Conservation (phyloP, 495 filamentous ascomycete genomes). For the Daldinia caldariorum region DNA sequence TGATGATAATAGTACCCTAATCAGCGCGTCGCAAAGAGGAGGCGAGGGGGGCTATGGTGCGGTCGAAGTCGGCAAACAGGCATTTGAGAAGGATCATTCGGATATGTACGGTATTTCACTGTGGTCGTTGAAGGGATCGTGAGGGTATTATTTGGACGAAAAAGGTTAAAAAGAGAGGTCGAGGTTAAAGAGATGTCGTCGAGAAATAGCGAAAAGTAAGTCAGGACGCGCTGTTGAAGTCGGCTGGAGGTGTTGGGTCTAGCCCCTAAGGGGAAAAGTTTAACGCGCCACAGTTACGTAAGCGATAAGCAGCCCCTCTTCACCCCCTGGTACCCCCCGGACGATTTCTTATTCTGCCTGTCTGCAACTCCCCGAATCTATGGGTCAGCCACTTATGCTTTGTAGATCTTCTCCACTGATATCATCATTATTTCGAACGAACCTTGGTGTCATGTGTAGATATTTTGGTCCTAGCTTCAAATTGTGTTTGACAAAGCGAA, state of each 20-base stretch:
- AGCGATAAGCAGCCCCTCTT: slow-evolving; percentile 38
- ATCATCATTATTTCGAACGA: slow-evolving; percentile 11
- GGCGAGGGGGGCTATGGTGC: slow-evolving; percentile 47
- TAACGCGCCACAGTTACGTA: slow-evolving; percentile 42
- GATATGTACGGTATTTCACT: neutral
- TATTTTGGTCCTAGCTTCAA: slow-evolving; percentile 10
- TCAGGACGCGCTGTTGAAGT: slow-evolving; percentile 45
- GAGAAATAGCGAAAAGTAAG: slow-evolving; percentile 42
- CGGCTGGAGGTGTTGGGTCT: slow-evolving; percentile 44
- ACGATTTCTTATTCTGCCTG: slow-evolving; percentile 12
- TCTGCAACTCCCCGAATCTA: slow-evolving; percentile 29
- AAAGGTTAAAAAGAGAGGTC: slow-evolving; percentile 15
- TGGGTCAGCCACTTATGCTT: slow-evolving; percentile 34
- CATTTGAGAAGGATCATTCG: slow-evolving; percentile 46
- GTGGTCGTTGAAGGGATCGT: neutral
- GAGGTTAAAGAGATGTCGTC: slow-evolving; percentile 38
- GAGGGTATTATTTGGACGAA: slow-evolving; percentile 7
- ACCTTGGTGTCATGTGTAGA: slow-evolving; percentile 24
- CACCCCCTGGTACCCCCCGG: no score
- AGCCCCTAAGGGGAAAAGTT: slow-evolving; percentile 43
- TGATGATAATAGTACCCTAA: slow-evolving; percentile 42
- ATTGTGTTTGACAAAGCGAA: neutral
- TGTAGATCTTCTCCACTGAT: slow-evolving; percentile 35
- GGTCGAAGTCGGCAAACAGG: slow-evolving; percentile 44
- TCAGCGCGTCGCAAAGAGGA: slow-evolving; percentile 51